A percentile compares a stretch with the other conserved stretches of the same genome.
Conservation (phyloP, 1,284 basidiomycete species). For the Cryptococcus hybrid region DNA sequence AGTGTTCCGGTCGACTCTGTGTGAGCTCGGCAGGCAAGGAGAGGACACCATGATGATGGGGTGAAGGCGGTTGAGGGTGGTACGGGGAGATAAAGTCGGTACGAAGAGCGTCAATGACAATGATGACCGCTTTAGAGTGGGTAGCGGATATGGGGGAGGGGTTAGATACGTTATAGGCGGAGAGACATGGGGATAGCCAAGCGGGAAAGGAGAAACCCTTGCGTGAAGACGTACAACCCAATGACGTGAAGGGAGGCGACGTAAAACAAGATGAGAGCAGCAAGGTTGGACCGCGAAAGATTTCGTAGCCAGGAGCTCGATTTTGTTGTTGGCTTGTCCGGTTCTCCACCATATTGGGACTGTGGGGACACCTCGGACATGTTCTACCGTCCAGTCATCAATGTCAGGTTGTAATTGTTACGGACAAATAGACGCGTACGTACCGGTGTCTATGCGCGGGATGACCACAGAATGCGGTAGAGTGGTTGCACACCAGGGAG, state of each 20-base stretch:
- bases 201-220: conserved; percentile 83
- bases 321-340: not conserved
- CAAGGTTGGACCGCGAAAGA: conserved; percentile 36
- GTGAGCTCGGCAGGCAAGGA: conserved; percentile 73
- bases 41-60: conserved; percentile 78
- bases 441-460: too few species aligned
- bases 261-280: conserved; percentile 59
- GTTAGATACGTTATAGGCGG: conserved; percentile 49
- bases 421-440: too few species aligned
- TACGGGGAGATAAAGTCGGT: conserved; percentile 88
- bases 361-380: not conserved
- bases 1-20: conserved; percentile 60
- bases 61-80: conserved; percentile 58
- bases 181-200: conserved; percentile 63
- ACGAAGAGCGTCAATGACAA: conserved; percentile 90
- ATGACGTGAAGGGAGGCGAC: conserved; percentile 54
- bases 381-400: not conserved
- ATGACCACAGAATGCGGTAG: too few species aligned
- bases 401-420: not conserved
- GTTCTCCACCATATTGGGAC: not conserved
- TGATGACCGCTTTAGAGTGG: conserved; percentile 73
- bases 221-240: conserved; percentile 67
- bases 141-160: conserved; percentile 57
- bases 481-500: too few species aligned
- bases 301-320: conserved; percentile 26